Evolutionary conservation across 306 rosid species (phyloP), one percentile per base, ranked within the genome.

Genomic region (Sesbania bispinosa): DNA sequence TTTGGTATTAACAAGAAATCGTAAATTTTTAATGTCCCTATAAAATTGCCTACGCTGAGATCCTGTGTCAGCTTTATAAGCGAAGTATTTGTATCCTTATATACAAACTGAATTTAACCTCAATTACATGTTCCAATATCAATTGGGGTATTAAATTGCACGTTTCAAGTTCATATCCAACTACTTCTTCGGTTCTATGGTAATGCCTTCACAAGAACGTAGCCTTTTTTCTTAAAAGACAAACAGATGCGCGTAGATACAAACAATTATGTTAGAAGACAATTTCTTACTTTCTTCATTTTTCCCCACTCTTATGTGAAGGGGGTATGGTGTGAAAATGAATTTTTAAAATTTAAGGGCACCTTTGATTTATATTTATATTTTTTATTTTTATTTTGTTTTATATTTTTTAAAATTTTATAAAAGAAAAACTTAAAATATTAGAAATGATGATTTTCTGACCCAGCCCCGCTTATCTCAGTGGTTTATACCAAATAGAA

Each of bases 381-480:
- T n/a, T n/a, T n/a, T n/a, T n/a, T n/a, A n/a, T n/a, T n/a, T n/a
- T n/a, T n/a, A n/a, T n/a, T n/a, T n/a, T n/a, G n/a, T n/a, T n/a
- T n/a, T n/a, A n/a, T n/a, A n/a, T n/a, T n/a, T n/a, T n/a, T n/a
- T n/a, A n/a, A n/a, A n/a, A n/a, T n/a, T n/a, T n/a, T n/a, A n/a
- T n/a, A n/a, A n/a, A n/a, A n/a, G n/a, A n/a, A n/a, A n/a, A n/a
- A n/a, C n/a, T n/a, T n/a, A n/a, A n/a, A n/a, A n/a, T n/a, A n/a
- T n/a, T n/a, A n/a, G n/a, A n/a, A n/a, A n/a, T n/a, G n/a, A n/a
- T n/a, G n/a, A n/a, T n/a, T n/a, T n/a, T 54, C 65, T 69, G 50
- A 19, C 60, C 48, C 32, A 63, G 47, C 73, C 76, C 76, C 67
- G 58, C 79, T 57, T 15, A 10, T 26, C 13, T 51, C 30, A 20